Evolutionary conservation across 2,329 filamentous ascomycete genomes (phyloP).

Genomic region (Cladosporium sp.): DNA sequence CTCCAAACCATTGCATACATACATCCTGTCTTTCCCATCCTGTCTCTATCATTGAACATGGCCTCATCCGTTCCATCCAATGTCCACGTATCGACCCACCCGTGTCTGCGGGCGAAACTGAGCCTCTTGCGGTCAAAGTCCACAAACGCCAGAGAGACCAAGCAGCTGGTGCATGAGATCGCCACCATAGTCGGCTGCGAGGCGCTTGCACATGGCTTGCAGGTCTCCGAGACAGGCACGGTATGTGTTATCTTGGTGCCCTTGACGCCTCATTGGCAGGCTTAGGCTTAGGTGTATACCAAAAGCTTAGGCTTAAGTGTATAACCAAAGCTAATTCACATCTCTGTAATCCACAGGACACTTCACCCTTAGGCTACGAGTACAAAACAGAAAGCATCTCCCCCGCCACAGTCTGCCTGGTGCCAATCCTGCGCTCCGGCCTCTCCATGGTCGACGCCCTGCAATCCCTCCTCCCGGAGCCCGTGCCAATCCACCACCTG

Average conservation of each 20-base stretch:
- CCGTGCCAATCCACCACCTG: constrained; percentile 86
- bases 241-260: constrained; percentile 50
- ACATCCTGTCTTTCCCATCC: background rate
- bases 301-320: background rate
- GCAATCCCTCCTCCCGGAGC: constrained; percentile 74
- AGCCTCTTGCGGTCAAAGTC: constrained; percentile 78
- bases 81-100: constrained; percentile 78
- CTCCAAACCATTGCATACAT: background rate
- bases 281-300: background rate
- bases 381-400: constrained; percentile 67
- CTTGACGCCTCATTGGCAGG: background rate
- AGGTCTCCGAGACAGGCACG: constrained; percentile 58
- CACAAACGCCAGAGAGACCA: constrained; percentile 72
- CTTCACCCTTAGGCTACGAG: constrained; percentile 74
- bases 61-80: constrained; percentile 50
- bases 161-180: constrained; percentile 82
- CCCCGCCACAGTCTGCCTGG: constrained; percentile 71
- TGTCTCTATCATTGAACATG: constrained; percentile 28
- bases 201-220: constrained; percentile 67
- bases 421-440: constrained; percentile 90
- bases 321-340: background rate
- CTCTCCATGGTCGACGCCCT: constrained; percentile 88
- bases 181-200: constrained; percentile 78
- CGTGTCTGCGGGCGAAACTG: constrained; percentile 83
- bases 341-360: constrained; percentile 54